Base-by-base conservation (phyloP, 495 filamentous ascomycete species). In the Podospora australis region DNA sequence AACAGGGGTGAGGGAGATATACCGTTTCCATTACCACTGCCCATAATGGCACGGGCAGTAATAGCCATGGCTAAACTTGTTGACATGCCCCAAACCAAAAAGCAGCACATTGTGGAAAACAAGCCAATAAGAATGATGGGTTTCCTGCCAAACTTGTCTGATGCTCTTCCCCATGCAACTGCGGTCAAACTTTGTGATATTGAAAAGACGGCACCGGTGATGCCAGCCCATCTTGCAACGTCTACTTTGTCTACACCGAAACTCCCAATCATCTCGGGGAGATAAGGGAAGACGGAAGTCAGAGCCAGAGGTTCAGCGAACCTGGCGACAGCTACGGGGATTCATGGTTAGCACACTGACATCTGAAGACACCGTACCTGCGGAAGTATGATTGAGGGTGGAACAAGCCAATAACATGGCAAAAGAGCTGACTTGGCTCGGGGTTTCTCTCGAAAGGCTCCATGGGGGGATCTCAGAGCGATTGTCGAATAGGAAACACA, bases 261-360 rank as follows among this genome's bases (percentile, higher is more conserved):
- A 66, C 75, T 81, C 53, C 84, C 78, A 43, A 92, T 86, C 82
- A 95, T 89, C 69, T 90, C 90, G 20, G 86, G 87, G 29, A 97
- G 75, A 63, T 97, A 97, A 13, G 91, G 91, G 51, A 85, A 87
- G 52, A 95, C 80, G 7, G 85, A 90, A 4, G 90, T 95, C 53
- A 89, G 70, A 20, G 88, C 83, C 30, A 95, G 71, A 40, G 73
- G 91, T 62, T 97, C 91, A 42, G 90, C 87, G 58, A 97, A 90
- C 55, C 91, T 80, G 52, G 79, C 83, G 63, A 83, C 71, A 56
- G 82, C 84, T 88, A 46, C 3, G 22, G 14, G 16, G 11, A 36
- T 24, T 46, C n/a, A 28, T 36, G 4, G 45, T 57, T 46, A 51
- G 52, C 26, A 22, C 25, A 44, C 53, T 70, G 52, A 67, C 64